A percentile compares a stretch with the other conserved stretches of the same genome.
Evolutionary conservation across 2,329 filamentous ascomycete species (phyloP).

Genomic region (Penicillium sp.): DNA sequence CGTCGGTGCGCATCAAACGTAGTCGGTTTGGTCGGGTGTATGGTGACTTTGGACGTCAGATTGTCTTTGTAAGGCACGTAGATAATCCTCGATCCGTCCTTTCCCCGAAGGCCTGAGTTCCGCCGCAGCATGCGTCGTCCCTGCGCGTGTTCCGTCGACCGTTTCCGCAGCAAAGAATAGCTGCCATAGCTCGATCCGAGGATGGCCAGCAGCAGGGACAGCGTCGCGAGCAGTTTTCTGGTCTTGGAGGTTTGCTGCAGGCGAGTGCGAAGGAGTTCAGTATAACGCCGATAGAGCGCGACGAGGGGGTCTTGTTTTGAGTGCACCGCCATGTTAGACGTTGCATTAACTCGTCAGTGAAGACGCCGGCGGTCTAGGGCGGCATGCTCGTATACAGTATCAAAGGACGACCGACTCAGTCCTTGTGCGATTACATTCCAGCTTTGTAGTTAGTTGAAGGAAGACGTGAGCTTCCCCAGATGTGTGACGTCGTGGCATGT

Average conservation of each 20-base stretch:
- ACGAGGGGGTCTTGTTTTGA: slow-evolving; percentile 66
- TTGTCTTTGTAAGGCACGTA: slow-evolving; percentile 85
- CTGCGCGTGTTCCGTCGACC: slow-evolving; percentile 74
- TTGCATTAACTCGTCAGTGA: slow-evolving; percentile 2
- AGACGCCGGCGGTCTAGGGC: slow-evolving; percentile 7
- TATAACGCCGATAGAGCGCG: slow-evolving; percentile 53
- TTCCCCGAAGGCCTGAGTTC: slow-evolving; percentile 89
- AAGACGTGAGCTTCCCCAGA: too few species aligned
- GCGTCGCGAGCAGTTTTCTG: slow-evolving; percentile 69
- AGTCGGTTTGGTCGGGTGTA: slow-evolving; percentile 81
- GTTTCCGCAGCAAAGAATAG: slow-evolving; percentile 70
- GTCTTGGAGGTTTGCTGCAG: slow-evolving; percentile 64
- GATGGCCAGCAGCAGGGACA: slow-evolving; percentile 73
- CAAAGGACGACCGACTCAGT: too few species aligned
- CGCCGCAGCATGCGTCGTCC: slow-evolving; percentile 77
- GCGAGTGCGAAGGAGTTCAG: slow-evolving; percentile 45
- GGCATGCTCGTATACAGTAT: slow-evolving; percentile 12
- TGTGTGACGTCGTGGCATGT: too few species aligned
- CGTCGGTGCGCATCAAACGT: slow-evolving; percentile 96
- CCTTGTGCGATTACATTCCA: too few species aligned
- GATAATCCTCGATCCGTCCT: slow-evolving; percentile 91
- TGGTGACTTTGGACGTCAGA: slow-evolving; percentile 79
- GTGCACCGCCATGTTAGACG: slow-evolving; percentile 72
- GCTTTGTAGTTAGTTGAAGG: too few species aligned
- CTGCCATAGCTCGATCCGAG: slow-evolving; percentile 74